These are phyloP conservation scores for Beauveria scarabaeidicola DNA, from an alignment of 2,329 filamentous ascomycete genomes.

Conservation along the genomic window DNA sequence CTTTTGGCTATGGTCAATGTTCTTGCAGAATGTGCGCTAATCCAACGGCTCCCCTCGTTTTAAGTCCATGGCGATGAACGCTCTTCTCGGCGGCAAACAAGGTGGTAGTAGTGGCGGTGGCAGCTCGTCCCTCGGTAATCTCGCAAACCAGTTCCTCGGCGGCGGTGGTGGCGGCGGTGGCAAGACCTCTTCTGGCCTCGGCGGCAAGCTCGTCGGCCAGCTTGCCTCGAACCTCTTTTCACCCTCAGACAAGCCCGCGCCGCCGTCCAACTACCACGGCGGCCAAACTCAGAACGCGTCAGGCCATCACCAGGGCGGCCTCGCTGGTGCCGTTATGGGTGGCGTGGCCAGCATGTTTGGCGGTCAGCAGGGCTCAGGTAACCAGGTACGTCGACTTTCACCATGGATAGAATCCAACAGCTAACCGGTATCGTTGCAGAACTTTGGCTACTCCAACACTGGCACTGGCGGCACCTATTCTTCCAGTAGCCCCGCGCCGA, in stretches of 20 bases:
- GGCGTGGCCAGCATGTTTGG: constrained; percentile 47
- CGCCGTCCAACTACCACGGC: constrained; percentile 40
- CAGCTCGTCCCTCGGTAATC: constrained; percentile 33
- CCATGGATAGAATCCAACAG: constrained; percentile 13
- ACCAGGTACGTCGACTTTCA: constrained; percentile 23
- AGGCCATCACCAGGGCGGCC: constrained; percentile 33
- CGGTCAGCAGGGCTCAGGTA: constrained; percentile 32
- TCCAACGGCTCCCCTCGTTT: not conserved
- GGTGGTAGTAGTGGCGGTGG: constrained; percentile 25
- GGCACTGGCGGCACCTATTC: constrained; percentile 49
- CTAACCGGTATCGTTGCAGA: constrained; percentile 33
- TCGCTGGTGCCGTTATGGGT: constrained; percentile 46
- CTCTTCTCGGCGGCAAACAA: constrained; percentile 44
- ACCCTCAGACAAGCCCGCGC: constrained; percentile 37
- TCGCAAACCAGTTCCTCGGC: constrained; percentile 41
- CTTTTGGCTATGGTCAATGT: not conserved
- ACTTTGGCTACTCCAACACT: constrained; percentile 55
- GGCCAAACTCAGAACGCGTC: constrained; percentile 31
- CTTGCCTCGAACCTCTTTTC: constrained; percentile 48
- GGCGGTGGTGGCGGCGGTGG: constrained; percentile 26
- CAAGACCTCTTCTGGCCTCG: constrained; percentile 28
- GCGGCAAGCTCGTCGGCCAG: constrained; percentile 49
- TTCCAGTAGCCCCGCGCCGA: constrained; percentile 54
- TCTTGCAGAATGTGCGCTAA: not conserved
- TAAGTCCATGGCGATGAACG: constrained; percentile 53